Evolutionary conservation across 78 protist species (phyloP).

Genomic region (Planoprotostelium fungivorum): DNA sequence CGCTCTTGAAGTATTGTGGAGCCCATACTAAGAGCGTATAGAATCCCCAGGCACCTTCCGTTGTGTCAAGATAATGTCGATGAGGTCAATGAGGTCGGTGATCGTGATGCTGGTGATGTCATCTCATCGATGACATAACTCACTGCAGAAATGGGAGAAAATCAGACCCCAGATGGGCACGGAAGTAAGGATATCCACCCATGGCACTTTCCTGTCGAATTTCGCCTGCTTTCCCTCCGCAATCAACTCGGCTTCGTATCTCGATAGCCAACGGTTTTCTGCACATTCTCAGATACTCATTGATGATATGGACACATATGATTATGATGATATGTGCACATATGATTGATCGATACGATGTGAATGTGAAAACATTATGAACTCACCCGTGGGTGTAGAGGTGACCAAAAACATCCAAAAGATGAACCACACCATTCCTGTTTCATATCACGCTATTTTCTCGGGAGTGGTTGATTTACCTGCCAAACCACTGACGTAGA

Average conservation of each 20-base stretch:
- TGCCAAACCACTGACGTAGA: neutral
- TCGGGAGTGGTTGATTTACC: too few relatives aligned
- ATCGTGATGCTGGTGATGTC: neutral
- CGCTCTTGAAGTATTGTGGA: neutral
- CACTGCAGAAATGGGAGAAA: neutral
- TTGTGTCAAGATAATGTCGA: neutral
- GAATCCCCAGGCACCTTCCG: neutral
- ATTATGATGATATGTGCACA: too few relatives aligned
- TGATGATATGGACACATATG: too few relatives aligned
- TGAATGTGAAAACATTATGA: neutral
- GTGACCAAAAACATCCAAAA: neutral
- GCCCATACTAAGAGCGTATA: neutral
- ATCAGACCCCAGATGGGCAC: neutral
- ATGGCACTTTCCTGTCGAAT: neutral
- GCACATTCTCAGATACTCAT: neutral
- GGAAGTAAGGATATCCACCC: neutral
- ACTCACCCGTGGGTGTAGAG: neutral
- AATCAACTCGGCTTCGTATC: neutral
- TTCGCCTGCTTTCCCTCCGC: neutral
- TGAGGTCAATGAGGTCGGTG: too few relatives aligned
- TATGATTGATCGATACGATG: too few relatives aligned
- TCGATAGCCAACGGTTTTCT: neutral
- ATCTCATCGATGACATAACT: neutral
- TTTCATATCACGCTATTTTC: too few relatives aligned
- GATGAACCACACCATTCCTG: neutral